Base-by-base conservation (phyloP, 1,139 yeast species). In the Torulaspora globosa region DNA sequence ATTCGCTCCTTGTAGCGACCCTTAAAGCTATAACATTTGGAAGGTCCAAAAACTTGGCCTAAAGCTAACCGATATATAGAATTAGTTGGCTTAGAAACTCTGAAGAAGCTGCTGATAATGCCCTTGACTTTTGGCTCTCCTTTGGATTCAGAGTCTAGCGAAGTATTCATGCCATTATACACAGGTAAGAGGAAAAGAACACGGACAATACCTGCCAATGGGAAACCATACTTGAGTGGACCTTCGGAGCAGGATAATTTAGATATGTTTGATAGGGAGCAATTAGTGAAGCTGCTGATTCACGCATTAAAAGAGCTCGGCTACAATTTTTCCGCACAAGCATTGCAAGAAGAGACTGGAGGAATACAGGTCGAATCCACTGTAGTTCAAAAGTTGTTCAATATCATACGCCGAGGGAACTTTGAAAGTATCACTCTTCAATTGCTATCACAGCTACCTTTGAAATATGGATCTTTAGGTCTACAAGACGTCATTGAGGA, bases 271-370 rank as follows among this genome's bases (percentile, higher is more conserved):
- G 62, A 62, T 52, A 67, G 62, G 36, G 59, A 57, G 12, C 80
- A 78, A 55, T 67, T 76, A 10, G 70, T 79, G 1, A 68, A 79
- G 41, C 62, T 78, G 21, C 56, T 78, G 30, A 71, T 77, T 27
- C 80, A 77, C 52, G 65, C 79, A 1, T 59, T 78, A 40, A 60
- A 64, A 32, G 82, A 77, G 49, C 51, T 78, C 47, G 82, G 82
- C 3, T 75, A 73, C 53, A 49, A 60, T 6, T 55, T 62, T 9
- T 60, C 76, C 1, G 74, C 78, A 0, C 51, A 59, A 9, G 44
- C 55, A 2, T 61, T 78, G 37, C 73, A 74, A 46, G 51, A 58
- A 6, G 73, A 70, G 53, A 67, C 70, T 51, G 66, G 68, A 39
- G 70, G 72, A 16, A 51, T 70, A 31, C 66, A 68, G 49, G 57